Base-by-base conservation (phyloP, 257 asterid genomes). In the Mentha longifolia region DNA sequence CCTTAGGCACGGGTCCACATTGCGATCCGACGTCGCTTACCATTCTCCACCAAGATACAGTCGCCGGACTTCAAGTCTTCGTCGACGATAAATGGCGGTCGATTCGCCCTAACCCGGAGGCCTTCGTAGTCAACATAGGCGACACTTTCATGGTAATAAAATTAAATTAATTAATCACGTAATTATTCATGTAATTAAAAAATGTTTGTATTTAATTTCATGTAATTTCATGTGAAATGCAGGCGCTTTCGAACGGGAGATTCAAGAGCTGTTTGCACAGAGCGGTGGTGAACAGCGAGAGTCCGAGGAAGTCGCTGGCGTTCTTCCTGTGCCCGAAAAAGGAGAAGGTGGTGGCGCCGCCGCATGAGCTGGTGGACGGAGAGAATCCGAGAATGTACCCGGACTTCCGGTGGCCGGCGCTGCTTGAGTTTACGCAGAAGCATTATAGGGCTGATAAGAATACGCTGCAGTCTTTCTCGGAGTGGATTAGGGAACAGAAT, bases 1-100 rank as follows among this genome's bases (percentile, higher is more conserved):
- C 95, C 5, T 75, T 89, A 49, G 98, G 98, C 71, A 92, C 95
- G 2, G 98, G 98, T 3, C 98, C 98, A 19, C 98, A 92, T 71
- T 86, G 92, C 55, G 98, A 92, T 72, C 96, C 98, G 1, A 89
- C 93, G 12, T 92, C 98, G 5, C 81, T 92, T 41, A 88, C 98
- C 19, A 86, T 92, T 63, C 96, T 92, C 20, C 98, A 89, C 78
- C 98, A 92, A 68, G 98, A 92, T 73, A 50, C 72, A 1, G 87
- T 92, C 13, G 89, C 91, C 7, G 96, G 98, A 14, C 98, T 92
- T 35, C 91, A 92, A 73, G 95, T 92, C 63, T 83, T 81, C 42
- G 89, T 85, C 9, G 96, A 92, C 67, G 77, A 81, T 20, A 80
- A 92, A 76, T 92, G 98, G 98, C 84, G 71, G 16, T 79, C 87